Evolutionary conservation across 495 filamentous ascomycete genomes (phyloP), one percentile per base, ranked within the genome.

Genomic region (Chaetomium cochliodes): DNA sequence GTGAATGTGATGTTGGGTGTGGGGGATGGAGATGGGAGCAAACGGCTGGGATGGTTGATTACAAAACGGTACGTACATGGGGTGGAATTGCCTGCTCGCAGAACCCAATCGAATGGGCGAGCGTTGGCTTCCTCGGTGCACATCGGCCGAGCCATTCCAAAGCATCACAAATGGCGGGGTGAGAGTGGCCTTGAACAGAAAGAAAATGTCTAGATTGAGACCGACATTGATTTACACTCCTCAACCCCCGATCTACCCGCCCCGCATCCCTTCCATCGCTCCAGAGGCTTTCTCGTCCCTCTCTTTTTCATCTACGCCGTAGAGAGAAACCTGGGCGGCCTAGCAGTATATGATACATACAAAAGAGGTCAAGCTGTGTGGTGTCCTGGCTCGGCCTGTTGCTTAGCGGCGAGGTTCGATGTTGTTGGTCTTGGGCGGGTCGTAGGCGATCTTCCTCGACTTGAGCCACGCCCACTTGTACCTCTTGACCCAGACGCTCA

Each of bases 381-480:
- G 52, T 67, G 26, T 28, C 37, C 22, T 47, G 41, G 58, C 58
- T 58, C 63, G 22, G 23, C 50, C 15, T 58, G 47, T 44, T 51
- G 20, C 53, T 78, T 75, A 81, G 62, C 51, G 50, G 60, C 77
- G 78, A 57, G 72, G 67, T 59, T 73, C 67, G 63, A 69, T 66
- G 47, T 73, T 67, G 63, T 63, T 63, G 7, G 59, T 67, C 73
- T 81, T 80, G n/a, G 91, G 91, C 47, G 91, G 89, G 77, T 88
- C 88, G 82, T 93, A 93, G 70, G 90, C 85, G 70, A 99, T 78
- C 85, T 97, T 96, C 70, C 94, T 87, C 62, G 93, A 88, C 88
- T 99, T 99, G 79, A 99, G 80, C 62, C 90, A 87, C 42, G 90
- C 79, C 94, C 94, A 99, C 85, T 97, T 97, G 86, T 99, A 98